Conservation (phyloP, 1,284 basidiomycete species). For the Neotropicomus parvogracilis region DNA sequence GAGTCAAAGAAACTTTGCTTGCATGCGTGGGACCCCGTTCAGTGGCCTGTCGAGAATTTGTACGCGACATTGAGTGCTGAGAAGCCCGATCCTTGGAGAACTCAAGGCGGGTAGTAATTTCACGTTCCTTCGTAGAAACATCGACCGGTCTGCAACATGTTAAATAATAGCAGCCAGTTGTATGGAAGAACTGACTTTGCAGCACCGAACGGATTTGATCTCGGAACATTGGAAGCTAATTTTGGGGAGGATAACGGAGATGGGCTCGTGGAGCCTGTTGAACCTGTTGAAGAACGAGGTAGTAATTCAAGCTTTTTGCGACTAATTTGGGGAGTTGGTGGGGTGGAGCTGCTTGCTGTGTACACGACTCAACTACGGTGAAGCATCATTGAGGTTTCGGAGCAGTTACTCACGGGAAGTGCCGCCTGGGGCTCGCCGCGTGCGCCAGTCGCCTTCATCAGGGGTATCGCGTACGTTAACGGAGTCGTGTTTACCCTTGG, state of each 20-base stretch:
- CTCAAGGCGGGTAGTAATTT: constrained; percentile 67
- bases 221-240: constrained; percentile 44
- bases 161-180: constrained; percentile 5
- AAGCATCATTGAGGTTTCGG: not conserved
- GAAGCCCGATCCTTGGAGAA: constrained; percentile 49
- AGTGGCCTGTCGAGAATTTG: constrained; percentile 58
- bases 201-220: constrained; percentile 79
- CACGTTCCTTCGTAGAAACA: constrained; percentile 71
- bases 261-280: constrained; percentile 56
- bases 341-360: constrained; percentile 68
- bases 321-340: constrained; percentile 72
- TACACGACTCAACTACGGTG: constrained; percentile 7
- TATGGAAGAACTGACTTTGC: constrained; percentile 56
- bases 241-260: constrained; percentile 76
- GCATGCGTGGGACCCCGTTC: constrained; percentile 46
- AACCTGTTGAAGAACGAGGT: constrained; percentile 65
- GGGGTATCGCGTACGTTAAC: constrained; percentile 43
- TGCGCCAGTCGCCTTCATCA: constrained; percentile 65
- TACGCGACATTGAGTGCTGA: constrained; percentile 60
- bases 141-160: constrained; percentile 71
- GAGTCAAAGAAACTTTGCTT: constrained; percentile 36
- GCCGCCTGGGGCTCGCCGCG: constrained; percentile 43
- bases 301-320: constrained; percentile 81
- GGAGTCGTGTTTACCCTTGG: constrained; percentile 51
- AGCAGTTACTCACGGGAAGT: constrained; percentile 53